Evolutionary conservation across 1,284 basidiomycete genomes (phyloP), one percentile per base, ranked within the genome.

Genomic region (Ustilago sp.): DNA sequence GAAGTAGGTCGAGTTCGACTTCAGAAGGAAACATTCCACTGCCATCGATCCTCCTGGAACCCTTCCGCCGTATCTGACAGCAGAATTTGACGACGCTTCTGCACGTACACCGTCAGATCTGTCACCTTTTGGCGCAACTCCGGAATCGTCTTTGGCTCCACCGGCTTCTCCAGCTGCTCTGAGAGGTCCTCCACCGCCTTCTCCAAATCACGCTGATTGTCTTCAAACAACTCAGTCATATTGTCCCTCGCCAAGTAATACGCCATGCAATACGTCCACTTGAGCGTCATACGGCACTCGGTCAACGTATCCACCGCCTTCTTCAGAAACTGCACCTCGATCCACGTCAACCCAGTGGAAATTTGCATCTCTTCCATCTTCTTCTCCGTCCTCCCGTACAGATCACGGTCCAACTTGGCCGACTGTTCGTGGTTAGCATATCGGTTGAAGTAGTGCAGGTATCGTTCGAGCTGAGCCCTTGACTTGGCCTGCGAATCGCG

Each of bases 331-430:
- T 98, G 96, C 39, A 95, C 95, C 87, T 99, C 95, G 80, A 98
- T 98, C 96, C 96, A 99, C 4, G 94, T 95, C 43, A 99, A 88
- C 63, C 92, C 90, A 1, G 94, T 94, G 8, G 91, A 92, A 74
- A 94, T 90, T 88, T 98, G 96, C 93, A 99, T 96, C 87, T 97
- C 94, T 87, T 98, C 95, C 96, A 99, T 99, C 91, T 98, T 98
- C 90, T 95, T 95, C 90, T 99, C 95, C 3, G 95, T 98, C 87
- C 94, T 94, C 63, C 90, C 89, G 87, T 97, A 95, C 57, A 98
- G 89, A 80, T 98, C 94, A 19, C 93, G 88, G 31, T 97, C 95
- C 47, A 99, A 91, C 87, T 95, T 95, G 56, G 95, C 94, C 13
- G 94, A 97, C 87, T 98, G 95, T 86, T 98, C 95, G 87, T 99